Base-by-base conservation (phyloP, 2,329 filamentous ascomycete genomes). In the Clarireedia monteithiana region DNA sequence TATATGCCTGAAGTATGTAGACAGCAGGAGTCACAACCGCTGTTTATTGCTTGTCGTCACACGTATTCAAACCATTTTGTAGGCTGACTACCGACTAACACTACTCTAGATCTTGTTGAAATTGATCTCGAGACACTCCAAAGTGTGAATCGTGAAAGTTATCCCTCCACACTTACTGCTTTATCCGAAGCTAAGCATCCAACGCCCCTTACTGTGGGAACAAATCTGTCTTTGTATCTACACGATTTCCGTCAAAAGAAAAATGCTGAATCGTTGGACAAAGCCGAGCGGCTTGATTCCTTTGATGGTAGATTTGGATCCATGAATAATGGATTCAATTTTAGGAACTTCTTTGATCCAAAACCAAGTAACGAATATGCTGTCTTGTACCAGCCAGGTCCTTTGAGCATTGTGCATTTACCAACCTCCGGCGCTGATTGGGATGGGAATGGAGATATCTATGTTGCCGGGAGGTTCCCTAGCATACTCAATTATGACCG, bases 381-480 rank as follows among this genome's bases (percentile, higher is more conserved):
- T 10, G 80, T 85, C 4, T 78, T 95, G 24, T 84, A 88, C 38
- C 87, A 94, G 62, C 86, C 90, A 1, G 89, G 88, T 0, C 89
- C 91, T 0, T 78, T 95, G 24, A 89, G 86, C 47, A 91, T 96
- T 59, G 74, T 95, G 2, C 90, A 96, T 67, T 75, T 91, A 27
- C 85, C 85, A 14, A 76, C 74, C 7, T 73, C 81, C 1, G 79
- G 59, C 15, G 53, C 60, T 50, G 60, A 65, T 14, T 74, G 66
- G 60, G 64, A 69, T 58, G 64, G 60, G 12, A 68, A 89, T 50
- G 80, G 86, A 58, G 87, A 94, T 30, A 94, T 97, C 42, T 92
- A 91, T 73, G 83, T 96, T 38, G 89, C 87, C 4, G 92, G 92
- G 0, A 83, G 92, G 15, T 96, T 96, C 68, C 88, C 91, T 4